phyloP scores from a whole-genome alignment of 129 eudicot species.

The Artemisia tridentata region DNA sequence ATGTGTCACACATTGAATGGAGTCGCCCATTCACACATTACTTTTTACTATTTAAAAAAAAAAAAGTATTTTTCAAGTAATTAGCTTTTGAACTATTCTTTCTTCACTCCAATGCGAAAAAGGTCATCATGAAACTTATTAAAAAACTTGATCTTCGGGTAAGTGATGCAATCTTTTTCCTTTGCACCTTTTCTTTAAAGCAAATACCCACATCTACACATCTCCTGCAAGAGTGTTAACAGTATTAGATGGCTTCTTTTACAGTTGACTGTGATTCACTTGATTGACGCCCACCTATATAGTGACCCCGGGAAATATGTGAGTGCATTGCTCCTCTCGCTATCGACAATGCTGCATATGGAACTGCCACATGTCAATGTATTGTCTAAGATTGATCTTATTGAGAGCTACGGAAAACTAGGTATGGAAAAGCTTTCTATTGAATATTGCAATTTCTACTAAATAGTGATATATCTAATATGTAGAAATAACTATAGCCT shows the following conservation, averaged over 20 bases:
- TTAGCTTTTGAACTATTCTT: too few species aligned
- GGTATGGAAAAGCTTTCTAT: conserved; percentile 36
- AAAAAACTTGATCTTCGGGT: conserved; percentile 81
- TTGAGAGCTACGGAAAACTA: conserved; percentile 85
- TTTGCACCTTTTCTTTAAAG: not conserved
- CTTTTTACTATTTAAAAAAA: too few species aligned
- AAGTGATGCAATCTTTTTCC: conserved; percentile 5
- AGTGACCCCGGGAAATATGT: conserved; percentile 89
- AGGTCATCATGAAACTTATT: conserved; percentile 70
- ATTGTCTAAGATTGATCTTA: conserved; percentile 83
- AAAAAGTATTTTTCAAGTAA: too few species aligned
- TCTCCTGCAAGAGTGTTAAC: conserved; percentile 12
- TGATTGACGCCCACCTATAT: conserved; percentile 89
- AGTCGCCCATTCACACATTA: too few species aligned
- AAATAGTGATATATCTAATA: not conserved
- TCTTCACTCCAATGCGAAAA: conserved; percentile 81
- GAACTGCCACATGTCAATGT: conserved; percentile 79
- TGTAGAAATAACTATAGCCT: not conserved
- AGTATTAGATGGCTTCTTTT: conserved; percentile 1
- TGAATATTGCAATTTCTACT: not conserved
- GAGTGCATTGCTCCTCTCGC: conserved; percentile 83
- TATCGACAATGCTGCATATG: conserved; percentile 89
- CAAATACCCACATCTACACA: not conserved
- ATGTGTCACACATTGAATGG: too few species aligned
- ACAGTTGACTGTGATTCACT: conserved; percentile 89